phyloP scores from a whole-genome alignment of 805 yeast genomes.

The Candida sonorensis region DNA sequence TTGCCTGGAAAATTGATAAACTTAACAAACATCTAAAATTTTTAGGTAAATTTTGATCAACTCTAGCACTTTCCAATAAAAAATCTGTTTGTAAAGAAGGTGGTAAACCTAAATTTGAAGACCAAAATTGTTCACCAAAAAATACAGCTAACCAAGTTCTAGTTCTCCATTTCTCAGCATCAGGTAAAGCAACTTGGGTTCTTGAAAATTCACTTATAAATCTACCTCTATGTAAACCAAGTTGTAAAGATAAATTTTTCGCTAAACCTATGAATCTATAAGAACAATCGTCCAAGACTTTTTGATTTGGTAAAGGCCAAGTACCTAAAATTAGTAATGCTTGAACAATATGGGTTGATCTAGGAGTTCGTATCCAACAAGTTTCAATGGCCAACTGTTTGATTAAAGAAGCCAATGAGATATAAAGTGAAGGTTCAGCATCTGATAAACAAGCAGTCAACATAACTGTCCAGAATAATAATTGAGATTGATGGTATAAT shows the following conservation, averaged over 20 bases:
- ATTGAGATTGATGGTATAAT: slow-evolving; percentile 74
- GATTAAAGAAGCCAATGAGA: slow-evolving; percentile 66
- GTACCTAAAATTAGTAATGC: slow-evolving; percentile 76
- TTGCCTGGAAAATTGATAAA: slow-evolving; percentile 76
- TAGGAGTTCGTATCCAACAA: slow-evolving; percentile 88
- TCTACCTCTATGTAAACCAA: slow-evolving; percentile 88
- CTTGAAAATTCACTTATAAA: slow-evolving; percentile 87
- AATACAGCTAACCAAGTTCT: slow-evolving; percentile 87
- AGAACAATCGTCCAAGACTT: slow-evolving; percentile 86
- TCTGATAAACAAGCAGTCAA: slow-evolving; percentile 81
- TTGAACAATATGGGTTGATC: slow-evolving; percentile 90
- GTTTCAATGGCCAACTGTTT: slow-evolving; percentile 86
- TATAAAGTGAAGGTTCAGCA: slow-evolving; percentile 79
- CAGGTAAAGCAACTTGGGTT: slow-evolving; percentile 80
- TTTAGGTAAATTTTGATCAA: slow-evolving; percentile 59
- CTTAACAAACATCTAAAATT: slow-evolving; percentile 66
- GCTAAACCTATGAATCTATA: slow-evolving; percentile 86
- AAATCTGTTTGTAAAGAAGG: slow-evolving; percentile 81
- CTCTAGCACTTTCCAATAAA: slow-evolving; percentile 68
- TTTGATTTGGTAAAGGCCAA: slow-evolving; percentile 93
- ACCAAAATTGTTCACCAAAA: slow-evolving; percentile 87
- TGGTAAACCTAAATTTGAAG: slow-evolving; percentile 80
- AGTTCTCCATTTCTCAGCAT: slow-evolving; percentile 92
- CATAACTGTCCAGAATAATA: slow-evolving; percentile 87
- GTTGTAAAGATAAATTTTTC: slow-evolving; percentile 72